Conservation (phyloP, 2,329 filamentous ascomycete genomes). For the Ploettnerulaceae sp. region DNA sequence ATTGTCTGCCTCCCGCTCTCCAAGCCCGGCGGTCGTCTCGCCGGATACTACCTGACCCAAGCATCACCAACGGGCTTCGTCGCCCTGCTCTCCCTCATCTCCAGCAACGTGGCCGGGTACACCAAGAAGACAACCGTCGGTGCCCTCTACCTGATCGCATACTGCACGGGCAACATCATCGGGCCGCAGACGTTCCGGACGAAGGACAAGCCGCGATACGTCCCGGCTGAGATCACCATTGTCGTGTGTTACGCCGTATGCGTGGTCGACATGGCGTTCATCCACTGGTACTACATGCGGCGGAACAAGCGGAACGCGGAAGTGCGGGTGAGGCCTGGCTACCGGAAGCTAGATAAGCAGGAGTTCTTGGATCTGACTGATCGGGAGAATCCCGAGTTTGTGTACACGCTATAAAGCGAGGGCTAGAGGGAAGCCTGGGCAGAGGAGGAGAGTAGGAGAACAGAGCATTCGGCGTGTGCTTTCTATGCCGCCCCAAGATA, state of each 20-base stretch:
- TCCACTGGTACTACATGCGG: conserved; percentile 26
- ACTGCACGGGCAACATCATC: conserved; percentile 51
- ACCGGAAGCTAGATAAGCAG: conserved; percentile 29
- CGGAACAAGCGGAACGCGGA: conserved; percentile 29
- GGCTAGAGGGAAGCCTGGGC: neutral
- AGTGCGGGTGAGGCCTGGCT: conserved; percentile 23
- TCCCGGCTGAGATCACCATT: conserved; percentile 41
- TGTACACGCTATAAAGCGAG: conserved; percentile 27
- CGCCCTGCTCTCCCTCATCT: conserved; percentile 34
- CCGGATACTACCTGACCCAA: conserved; percentile 43
- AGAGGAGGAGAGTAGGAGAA: neutral
- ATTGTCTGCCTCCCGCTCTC: conserved; percentile 36
- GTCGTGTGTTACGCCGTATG: conserved; percentile 34
- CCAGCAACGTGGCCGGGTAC: conserved; percentile 43
- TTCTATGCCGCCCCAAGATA: no score
- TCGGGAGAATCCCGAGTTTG: conserved; percentile 32
- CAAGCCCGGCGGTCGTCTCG: conserved; percentile 36
- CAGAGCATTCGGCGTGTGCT: no score
- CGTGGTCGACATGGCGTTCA: conserved; percentile 17
- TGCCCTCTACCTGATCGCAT: conserved; percentile 42
- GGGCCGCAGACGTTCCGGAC: conserved; percentile 37
- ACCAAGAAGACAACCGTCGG: conserved; percentile 47
- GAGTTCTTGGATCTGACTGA: conserved; percentile 34
- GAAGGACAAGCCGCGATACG: conserved; percentile 43
- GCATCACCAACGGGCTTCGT: conserved; percentile 50